Evolutionary conservation across 805 yeast species (phyloP), one percentile per base, ranked within the genome.

Genomic region (Zygoascus flipseniorum): DNA sequence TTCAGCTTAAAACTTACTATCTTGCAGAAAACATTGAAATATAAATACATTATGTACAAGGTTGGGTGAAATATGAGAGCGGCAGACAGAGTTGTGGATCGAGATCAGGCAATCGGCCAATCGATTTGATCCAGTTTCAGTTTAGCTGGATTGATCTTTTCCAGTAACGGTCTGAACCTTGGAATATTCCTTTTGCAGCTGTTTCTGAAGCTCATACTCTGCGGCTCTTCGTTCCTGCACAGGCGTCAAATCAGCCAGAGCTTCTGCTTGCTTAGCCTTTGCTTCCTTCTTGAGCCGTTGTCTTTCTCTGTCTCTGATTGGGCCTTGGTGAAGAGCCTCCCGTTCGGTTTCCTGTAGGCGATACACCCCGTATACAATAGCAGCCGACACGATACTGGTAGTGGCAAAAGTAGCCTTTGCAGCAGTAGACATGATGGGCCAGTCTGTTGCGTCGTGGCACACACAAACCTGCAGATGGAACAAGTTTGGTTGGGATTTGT

Each of bases 371-470:
- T 78, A 68, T 19, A 84, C 81, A 0, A 93, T 77, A 1, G 76
- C 78, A 0, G 73, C 80, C 1, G 88, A 81, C 49, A 80, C 70
- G 1, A 75, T 60, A 26, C 81, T 72, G 14, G 88, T 75, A 11
- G 76, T 59, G 0, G 79, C 89, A 43, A 88, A 75, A 2, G 96
- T 88, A 31, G 83, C 69, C 66, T 85, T 88, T 37, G 95, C 81
- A 1, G 90, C 87, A 50, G 85, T 78, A 31, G 95, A 86, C 96
- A 88, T 87, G 14, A 46, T 41, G 19, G 28, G 9, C 26, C 9
- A 16, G 42, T 23, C 28, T 4, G 28, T 23, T 23, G 28, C 28
- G 28, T 23, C 28, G 28, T 6, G 28, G 6, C 6, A 23, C 6
- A 6, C 6, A 23, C 6, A 6, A 23, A 23, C 28, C 28, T 23